A percentile compares a stretch with the other conserved stretches of the same genome.
Conservation (phyloP, 176 grass and related monocot species). For the Carex pumila region DNA sequence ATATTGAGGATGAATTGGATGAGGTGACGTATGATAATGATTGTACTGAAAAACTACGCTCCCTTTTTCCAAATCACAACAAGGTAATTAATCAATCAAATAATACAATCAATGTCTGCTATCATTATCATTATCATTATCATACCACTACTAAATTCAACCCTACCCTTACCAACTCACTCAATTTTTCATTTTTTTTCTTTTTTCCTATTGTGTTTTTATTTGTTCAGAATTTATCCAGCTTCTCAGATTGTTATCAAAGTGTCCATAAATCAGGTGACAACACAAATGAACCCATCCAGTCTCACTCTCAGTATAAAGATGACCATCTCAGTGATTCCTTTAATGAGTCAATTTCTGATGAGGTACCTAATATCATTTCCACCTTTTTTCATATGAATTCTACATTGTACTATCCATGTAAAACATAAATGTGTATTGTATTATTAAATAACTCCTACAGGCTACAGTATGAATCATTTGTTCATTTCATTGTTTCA, state of each 20-base stretch:
- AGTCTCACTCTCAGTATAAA: constrained; percentile 4
- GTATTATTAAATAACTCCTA: not conserved
- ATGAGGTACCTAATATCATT: not conserved
- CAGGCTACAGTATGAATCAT: not conserved
- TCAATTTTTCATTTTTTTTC: not conserved
- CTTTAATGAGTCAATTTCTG: constrained; percentile 21
- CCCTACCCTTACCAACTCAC: not conserved
- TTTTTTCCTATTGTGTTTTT: not conserved
- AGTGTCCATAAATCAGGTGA: not conserved
- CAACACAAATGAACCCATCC: not conserved
- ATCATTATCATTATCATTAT: not conserved
- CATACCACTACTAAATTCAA: not conserved
- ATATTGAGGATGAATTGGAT: constrained; percentile 15
- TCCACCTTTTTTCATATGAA: not conserved
- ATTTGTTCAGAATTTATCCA: not conserved
- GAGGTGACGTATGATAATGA: constrained; percentile 10
- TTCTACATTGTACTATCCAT: not conserved
- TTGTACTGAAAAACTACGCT: not conserved
- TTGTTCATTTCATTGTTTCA: not conserved
- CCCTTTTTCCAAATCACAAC: not conserved
- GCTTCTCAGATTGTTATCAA: not conserved
- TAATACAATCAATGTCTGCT: not conserved
- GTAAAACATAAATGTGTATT: not conserved
- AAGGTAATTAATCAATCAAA: not conserved
- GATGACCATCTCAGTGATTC: constrained; percentile 9